These are phyloP conservation scores for sorghum (Sorghum bicolor) DNA, from an alignment of 176 grass and related monocot genomes.

Conservation along the genomic window Sorghum_bicolor_NCBIv3 NC_012872.2:13758001-13758500, in stretches of 20 bases:
- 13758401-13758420: not conserved
- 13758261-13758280: slow-evolving; percentile 6
- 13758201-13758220: slow-evolving; percentile 62
- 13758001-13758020: not conserved
- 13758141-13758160: slow-evolving; percentile 47
- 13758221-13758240: slow-evolving; percentile 31
- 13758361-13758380: not conserved
- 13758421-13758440: not conserved
- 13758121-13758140: slow-evolving; percentile 12
- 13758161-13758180: slow-evolving; percentile 98
- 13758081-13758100: not conserved
- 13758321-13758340: not conserved
- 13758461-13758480: not conserved
- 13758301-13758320: not conserved
- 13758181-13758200: slow-evolving; percentile 80
- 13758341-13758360: not conserved
- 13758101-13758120: not conserved
- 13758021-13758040: not conserved
- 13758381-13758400: not conserved
- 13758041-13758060: not conserved
- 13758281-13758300: not conserved
- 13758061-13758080: not conserved
- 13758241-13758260: slow-evolving; percentile 19
- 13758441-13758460: not conserved
- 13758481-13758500: not conserved